phyloP scores from a whole-genome alignment of 768 basidiomycete species.

The Arthromyces matolae region DNA sequence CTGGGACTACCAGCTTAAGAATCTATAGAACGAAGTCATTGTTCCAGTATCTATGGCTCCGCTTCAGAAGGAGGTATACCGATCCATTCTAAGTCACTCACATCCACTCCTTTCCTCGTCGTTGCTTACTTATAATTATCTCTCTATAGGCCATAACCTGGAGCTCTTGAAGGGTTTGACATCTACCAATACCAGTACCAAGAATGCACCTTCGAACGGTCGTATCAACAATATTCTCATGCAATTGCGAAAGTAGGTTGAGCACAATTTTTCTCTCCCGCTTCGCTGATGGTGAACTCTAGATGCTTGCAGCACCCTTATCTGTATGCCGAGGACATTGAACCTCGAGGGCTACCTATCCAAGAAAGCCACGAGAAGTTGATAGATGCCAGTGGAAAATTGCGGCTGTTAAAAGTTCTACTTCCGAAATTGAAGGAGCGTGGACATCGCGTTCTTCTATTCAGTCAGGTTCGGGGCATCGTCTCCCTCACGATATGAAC shows the following conservation, averaged over 20 bases:
- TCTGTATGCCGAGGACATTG: conserved; percentile 75
- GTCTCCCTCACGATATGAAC: not conserved
- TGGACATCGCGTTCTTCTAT: conserved; percentile 86
- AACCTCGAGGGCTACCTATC: conserved; percentile 56
- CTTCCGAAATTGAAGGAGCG: conserved; percentile 81
- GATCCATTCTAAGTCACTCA: conserved; percentile 72
- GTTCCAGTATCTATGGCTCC: conserved; percentile 87
- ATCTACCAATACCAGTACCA: conserved; percentile 31
- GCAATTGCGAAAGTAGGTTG: conserved; percentile 78
- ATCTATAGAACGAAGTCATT: conserved; percentile 77
- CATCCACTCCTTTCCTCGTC: conserved; percentile 11
- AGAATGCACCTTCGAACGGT: conserved; percentile 38
- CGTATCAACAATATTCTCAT: conserved; percentile 82
- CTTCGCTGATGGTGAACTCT: conserved; percentile 1
- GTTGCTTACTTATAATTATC: conserved; percentile 2
- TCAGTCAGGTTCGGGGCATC: conserved; percentile 69
- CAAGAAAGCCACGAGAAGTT: conserved; percentile 73
- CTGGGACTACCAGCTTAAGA: not conserved
- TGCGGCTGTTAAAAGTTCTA: conserved; percentile 70
- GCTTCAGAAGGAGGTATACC: conserved; percentile 85
- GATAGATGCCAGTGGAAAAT: conserved; percentile 81
- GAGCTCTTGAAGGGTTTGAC: conserved; percentile 61
- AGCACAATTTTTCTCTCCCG: not conserved
- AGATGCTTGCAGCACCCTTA: conserved; percentile 94
- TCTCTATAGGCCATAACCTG: conserved; percentile 61